Conservation (phyloP, 305 asterid species). For the Nicotiana rustica region DNA sequence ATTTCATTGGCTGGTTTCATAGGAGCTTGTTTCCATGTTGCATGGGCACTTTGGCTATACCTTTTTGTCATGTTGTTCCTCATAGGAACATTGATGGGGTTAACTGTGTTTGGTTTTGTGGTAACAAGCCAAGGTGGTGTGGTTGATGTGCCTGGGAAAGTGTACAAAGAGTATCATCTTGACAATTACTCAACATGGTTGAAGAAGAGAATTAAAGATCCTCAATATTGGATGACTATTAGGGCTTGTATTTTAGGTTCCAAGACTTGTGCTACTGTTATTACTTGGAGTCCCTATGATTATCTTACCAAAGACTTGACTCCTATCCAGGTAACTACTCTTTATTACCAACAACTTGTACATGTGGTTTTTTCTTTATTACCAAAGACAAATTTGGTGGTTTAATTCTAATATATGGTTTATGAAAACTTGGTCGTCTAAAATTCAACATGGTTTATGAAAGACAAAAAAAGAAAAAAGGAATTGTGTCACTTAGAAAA, state of each 20-base stretch:
- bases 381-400: background rate
- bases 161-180: constrained; percentile 68
- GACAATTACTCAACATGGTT: constrained; percentile 76
- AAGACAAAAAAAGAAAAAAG: background rate
- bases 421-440: background rate
- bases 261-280: constrained; percentile 70
- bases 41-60: constrained; percentile 92
- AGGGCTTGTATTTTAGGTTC: constrained; percentile 79
- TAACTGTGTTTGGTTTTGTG: constrained; percentile 84
- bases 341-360: background rate
- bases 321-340: constrained; percentile 74
- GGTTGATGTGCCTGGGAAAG: constrained; percentile 61
- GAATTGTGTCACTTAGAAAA: background rate
- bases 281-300: constrained; percentile 79
- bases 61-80: constrained; percentile 73
- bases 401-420: background rate
- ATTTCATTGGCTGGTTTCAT: constrained; percentile 87
- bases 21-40: constrained; percentile 90
- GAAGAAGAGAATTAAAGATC: constrained; percentile 68
- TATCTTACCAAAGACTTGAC: constrained; percentile 73
- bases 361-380: background rate
- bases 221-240: constrained; percentile 68
- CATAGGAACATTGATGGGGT: constrained; percentile 70
- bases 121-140: constrained; percentile 85
- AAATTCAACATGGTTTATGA: background rate